Conservation (phyloP, 1,284 basidiomycete genomes). For the Agaricales sp. region DNA sequence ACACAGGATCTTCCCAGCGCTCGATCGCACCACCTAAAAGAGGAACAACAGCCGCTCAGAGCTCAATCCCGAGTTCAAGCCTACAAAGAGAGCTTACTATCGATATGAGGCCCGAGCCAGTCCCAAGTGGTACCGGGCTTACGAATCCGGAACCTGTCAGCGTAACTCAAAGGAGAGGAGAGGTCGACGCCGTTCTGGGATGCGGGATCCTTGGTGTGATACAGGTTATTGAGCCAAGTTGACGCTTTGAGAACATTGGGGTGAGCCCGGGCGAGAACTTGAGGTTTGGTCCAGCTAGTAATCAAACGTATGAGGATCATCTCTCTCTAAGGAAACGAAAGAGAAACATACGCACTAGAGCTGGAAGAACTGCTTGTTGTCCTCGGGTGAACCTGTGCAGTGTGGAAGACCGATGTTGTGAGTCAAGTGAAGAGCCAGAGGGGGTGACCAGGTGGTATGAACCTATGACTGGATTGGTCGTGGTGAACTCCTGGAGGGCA, state of each 20-base stretch:
- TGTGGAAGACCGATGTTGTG: not conserved
- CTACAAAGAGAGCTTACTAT: slow-evolving; percentile 31
- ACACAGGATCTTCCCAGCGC: slow-evolving; percentile 66
- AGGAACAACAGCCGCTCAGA: too few relatives aligned
- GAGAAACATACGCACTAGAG: slow-evolving; percentile 47
- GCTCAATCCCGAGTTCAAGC: too few relatives aligned
- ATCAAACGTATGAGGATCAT: too few relatives aligned
- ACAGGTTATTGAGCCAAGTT: slow-evolving; percentile 56
- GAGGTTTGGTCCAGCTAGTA: slow-evolving; percentile 47
- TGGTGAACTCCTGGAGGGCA: slow-evolving; percentile 44
- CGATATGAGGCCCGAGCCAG: slow-evolving; percentile 67
- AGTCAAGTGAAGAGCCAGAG: too few relatives aligned
- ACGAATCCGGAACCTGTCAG: slow-evolving; percentile 76
- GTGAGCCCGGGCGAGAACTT: slow-evolving; percentile 66
- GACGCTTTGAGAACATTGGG: slow-evolving; percentile 59
- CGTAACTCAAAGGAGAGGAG: slow-evolving; percentile 62
- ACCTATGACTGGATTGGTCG: slow-evolving; percentile 33
- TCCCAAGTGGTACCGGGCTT: slow-evolving; percentile 64
- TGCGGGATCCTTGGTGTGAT: slow-evolving; percentile 31
- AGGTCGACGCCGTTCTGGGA: slow-evolving; percentile 50
- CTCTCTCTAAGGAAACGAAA: too few relatives aligned
- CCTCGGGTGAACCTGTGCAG: slow-evolving; percentile 37
- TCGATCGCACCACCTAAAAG: slow-evolving; percentile 53
- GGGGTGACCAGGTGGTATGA: not conserved
- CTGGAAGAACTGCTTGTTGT: slow-evolving; percentile 63